phyloP scores from a whole-genome alignment of 768 basidiomycete species.

The Hebeloma cylindrosporum region DNA sequence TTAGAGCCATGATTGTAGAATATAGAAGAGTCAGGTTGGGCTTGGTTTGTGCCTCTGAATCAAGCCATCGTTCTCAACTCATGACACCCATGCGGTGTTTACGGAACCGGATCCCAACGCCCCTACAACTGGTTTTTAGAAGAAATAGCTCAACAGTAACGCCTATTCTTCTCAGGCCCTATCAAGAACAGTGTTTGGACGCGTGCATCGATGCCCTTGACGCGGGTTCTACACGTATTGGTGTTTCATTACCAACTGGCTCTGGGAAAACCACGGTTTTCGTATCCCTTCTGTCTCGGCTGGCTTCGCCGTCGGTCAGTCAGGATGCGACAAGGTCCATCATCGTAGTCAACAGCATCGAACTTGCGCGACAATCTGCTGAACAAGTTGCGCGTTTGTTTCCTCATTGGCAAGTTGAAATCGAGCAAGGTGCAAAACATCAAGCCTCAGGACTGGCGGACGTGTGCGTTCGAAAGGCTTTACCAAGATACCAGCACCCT shows the following conservation, averaged over 20 bases:
- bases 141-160: slow-evolving; percentile 18
- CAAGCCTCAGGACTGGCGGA: slow-evolving; percentile 80
- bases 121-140: slow-evolving; percentile 2
- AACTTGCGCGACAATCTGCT: slow-evolving; percentile 87
- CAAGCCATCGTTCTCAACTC: not conserved
- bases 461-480: slow-evolving; percentile 66
- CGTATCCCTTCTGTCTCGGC: slow-evolving; percentile 71
- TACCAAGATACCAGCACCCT: not conserved
- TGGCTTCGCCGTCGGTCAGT: slow-evolving; percentile 44
- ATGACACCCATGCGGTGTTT: slow-evolving; percentile 19
- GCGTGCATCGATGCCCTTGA: slow-evolving; percentile 73
- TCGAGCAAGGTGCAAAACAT: slow-evolving; percentile 83
- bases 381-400: slow-evolving; percentile 63
- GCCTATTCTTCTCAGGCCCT: slow-evolving; percentile 66
- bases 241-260: slow-evolving; percentile 84
- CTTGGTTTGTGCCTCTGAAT: not conserved
- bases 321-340: slow-evolving; percentile 58
- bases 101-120: slow-evolving; percentile 3
- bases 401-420: slow-evolving; percentile 80
- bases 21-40: no score
- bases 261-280: slow-evolving; percentile 93
- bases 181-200: slow-evolving; percentile 79
- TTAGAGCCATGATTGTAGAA: slow-evolving; percentile 19
- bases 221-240: slow-evolving; percentile 70
- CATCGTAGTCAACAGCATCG: slow-evolving; percentile 86